Conservation (phyloP, 1,284 basidiomycete species). For the Melampsora americana region DNA sequence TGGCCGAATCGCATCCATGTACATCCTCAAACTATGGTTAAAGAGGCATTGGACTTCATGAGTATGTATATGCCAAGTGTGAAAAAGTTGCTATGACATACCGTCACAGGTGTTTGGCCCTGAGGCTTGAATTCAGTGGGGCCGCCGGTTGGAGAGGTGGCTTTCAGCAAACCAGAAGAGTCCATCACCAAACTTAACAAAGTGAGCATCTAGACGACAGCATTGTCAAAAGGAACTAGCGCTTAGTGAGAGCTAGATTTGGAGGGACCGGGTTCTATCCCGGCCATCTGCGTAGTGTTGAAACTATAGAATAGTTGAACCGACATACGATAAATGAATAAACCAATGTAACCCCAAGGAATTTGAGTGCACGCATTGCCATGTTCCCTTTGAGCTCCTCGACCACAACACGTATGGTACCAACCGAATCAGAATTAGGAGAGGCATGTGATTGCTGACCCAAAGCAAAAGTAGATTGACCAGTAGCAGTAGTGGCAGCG, state of each 20-base stretch:
- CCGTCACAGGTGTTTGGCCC: constrained; percentile 69
- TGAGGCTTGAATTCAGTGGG: constrained; percentile 73
- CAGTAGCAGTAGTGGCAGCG: constrained; percentile 14
- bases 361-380: constrained; percentile 40
- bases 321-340: constrained; percentile 62
- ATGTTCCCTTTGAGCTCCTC: constrained; percentile 65
- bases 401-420: constrained; percentile 69
- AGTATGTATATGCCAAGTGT: constrained; percentile 60
- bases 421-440: neutral
- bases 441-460: constrained; percentile 3
- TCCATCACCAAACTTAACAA: constrained; percentile 82
- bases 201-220: constrained; percentile 59
- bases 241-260: constrained; percentile 30
- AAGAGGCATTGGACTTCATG: neutral
- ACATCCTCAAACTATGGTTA: constrained; percentile 62
- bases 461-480: constrained; percentile 6
- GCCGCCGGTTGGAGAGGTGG: constrained; percentile 62
- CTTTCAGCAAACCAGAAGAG: constrained; percentile 84
- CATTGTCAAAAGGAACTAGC: neutral
- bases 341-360: constrained; percentile 37
- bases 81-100: constrained; percentile 70
- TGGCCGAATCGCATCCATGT: constrained; percentile 78
- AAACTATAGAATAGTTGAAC: constrained; percentile 47
- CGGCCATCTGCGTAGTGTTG: constrained; percentile 1
- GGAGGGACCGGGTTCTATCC: constrained; percentile 56